Evolutionary conservation across 345 rosid genomes (phyloP).

Genomic region (Salix exigua): DNA sequence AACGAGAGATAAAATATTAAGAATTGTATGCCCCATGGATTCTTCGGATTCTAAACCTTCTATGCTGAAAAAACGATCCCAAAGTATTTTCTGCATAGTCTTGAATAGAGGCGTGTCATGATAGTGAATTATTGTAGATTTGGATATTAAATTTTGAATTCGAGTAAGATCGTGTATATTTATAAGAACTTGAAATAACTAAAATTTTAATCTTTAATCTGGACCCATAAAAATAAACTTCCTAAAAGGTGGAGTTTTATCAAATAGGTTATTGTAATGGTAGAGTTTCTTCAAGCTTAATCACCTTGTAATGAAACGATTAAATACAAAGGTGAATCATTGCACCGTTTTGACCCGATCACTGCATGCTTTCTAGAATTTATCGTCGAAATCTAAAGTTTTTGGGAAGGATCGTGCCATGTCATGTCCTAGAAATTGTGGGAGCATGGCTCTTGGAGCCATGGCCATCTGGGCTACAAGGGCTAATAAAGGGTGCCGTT

Average conservation of each 20-base stretch:
- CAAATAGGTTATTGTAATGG: background rate
- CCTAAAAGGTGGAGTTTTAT: too few relatives aligned
- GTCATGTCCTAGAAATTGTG: background rate
- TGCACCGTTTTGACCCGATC: background rate
- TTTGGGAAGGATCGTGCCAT: too few relatives aligned
- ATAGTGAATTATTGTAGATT: too few relatives aligned
- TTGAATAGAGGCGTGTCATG: too few relatives aligned
- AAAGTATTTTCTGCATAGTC: too few relatives aligned
- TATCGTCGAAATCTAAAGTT: background rate
- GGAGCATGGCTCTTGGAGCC: background rate
- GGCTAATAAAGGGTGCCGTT: background rate
- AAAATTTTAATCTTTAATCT: too few relatives aligned
- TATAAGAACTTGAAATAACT: too few relatives aligned
- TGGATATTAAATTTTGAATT: rapidly evolving
- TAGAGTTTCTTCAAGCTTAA: background rate
- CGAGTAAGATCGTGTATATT: rapidly evolving
- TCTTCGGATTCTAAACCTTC: background rate
- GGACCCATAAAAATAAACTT: too few relatives aligned
- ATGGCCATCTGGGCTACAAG: background rate
- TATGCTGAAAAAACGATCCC: background rate
- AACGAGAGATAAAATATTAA: too few relatives aligned
- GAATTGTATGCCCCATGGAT: background rate
- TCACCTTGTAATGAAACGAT: background rate
- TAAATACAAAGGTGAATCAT: background rate
- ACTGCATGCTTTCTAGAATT: background rate